Conservation (phyloP, 495 filamentous ascomycete species). For the Tirmania nivea region DNA sequence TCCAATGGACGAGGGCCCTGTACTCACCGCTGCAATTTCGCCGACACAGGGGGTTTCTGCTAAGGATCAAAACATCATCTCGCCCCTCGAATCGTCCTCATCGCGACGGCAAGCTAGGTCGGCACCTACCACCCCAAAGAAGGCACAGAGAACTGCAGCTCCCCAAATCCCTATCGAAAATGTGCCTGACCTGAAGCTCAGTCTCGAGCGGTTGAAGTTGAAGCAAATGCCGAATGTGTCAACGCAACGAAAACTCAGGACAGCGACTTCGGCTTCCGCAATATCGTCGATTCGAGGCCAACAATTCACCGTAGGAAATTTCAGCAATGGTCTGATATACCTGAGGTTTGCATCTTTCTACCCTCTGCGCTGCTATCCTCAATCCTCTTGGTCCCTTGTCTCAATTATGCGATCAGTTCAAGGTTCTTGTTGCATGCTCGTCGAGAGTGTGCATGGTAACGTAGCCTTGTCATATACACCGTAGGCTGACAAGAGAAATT, state of each 20-base stretch:
- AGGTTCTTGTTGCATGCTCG: too few species aligned
- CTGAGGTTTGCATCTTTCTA: conserved; percentile 48
- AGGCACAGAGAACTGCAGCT: neutral
- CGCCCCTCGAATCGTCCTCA: neutral
- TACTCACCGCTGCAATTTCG: too few species aligned
- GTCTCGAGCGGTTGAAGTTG: conserved; percentile 9
- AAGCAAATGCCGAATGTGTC: conserved; percentile 4
- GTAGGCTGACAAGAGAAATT: neutral
- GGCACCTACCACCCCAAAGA: neutral
- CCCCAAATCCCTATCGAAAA: neutral
- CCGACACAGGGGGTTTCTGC: too few species aligned
- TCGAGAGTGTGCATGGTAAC: too few species aligned
- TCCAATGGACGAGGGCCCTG: too few species aligned
- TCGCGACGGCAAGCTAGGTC: neutral
- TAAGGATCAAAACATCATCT: neutral
- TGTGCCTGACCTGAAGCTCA: conserved; percentile 1
- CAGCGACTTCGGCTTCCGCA: conserved; percentile 1
- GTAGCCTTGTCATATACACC: too few species aligned
- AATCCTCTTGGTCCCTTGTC: neutral
- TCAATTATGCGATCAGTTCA: too few species aligned
- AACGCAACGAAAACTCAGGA: conserved; percentile 1
- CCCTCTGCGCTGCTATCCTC: neutral
- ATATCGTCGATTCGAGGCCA: conserved; percentile 28
- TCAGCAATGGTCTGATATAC: conserved; percentile 86
- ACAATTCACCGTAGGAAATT: conserved; percentile 83